Percentiles rank a stretch among this genome's conserved stretches.
These are phyloP conservation scores for Suillus ampliporus DNA, from an alignment of 768 basidiomycete genomes.

Conservation along the genomic window DNA sequence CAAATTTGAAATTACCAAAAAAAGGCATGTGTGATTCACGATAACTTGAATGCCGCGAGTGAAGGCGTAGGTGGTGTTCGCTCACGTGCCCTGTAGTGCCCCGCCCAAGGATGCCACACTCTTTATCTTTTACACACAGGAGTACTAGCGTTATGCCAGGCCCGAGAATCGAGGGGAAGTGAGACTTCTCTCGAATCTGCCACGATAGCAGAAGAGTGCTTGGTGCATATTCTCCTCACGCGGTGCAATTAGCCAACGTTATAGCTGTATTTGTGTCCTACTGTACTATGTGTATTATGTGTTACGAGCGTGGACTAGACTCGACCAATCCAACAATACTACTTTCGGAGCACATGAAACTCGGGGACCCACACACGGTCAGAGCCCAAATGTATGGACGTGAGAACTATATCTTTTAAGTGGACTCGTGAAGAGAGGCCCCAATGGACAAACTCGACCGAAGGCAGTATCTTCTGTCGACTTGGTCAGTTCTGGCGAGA, in stretches of 20 bases:
- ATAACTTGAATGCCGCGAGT: not conserved
- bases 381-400: constrained; percentile 28
- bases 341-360: constrained; percentile 26
- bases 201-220: not conserved
- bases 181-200: not conserved
- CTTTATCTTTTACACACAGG: too few relatives aligned
- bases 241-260: too few relatives aligned
- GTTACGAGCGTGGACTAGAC: not conserved
- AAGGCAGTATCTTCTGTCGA: not conserved
- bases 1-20: not conserved
- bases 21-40: not conserved
- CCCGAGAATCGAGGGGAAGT: too few relatives aligned
- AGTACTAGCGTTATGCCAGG: too few relatives aligned
- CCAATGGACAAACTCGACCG: constrained; percentile 23
- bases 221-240: not conserved
- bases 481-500: not conserved
- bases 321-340: not conserved
- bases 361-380: constrained; percentile 35
- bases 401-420: constrained; percentile 24
- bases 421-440: constrained; percentile 17
- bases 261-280: too few relatives aligned
- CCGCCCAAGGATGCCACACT: not conserved
- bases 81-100: too few relatives aligned
- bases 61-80: not conserved
- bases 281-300: not conserved